Evolutionary conservation across 2,329 filamentous ascomycete genomes (phyloP), one percentile per base, ranked within the genome.

Genomic region (Claviceps pusilla): DNA sequence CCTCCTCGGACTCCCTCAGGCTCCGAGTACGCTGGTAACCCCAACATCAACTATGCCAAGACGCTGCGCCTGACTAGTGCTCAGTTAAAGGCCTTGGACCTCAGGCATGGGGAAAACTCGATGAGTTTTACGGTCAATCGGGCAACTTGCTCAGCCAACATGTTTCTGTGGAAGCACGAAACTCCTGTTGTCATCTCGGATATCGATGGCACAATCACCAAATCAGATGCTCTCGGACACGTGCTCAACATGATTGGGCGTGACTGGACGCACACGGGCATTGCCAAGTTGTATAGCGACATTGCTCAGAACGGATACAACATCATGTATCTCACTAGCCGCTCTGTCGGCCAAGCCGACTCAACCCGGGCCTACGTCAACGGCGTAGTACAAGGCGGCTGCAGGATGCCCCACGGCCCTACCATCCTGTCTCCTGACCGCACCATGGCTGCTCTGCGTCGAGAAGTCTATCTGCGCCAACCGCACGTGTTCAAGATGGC

Each of bases 401-500:
- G 88, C 71, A 82, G 80, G 50, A 73, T 98, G 42, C 93, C 93
- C 0, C 85, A 85, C 60, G 93, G 94, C 0, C 93, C 93, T 0
- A 94, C 94, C 0, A 97, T 98, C 59, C 82, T 96, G 69, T 95
- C 87, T 41, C 94, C 93, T 0, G 93, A 98, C 68, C 80, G 93
- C 54, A 97, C 90, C 1, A 94, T 97, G 72, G 90, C 94, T 7
- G 94, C 93, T 0, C 71, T 98, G 35, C 79, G 93, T 55, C 83
- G 93, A 50, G 93, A 98, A 67, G 82, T 98, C 6, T 98, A 98
- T 66, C 76, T 98, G 31, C 82, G 93, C 53, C 97, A 98, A 68
- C 94, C 93, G 0, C 90, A 98, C 65, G 89, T 98, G 7, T 98
- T 98, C 80, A 98, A 98, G 71, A 98, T 98, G 94, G 89, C 93